Percentiles rank a stretch among this genome's conserved stretches.
Conservation (phyloP, 2,329 filamentous ascomycete species). For the Verruconis gallopava region DNA sequence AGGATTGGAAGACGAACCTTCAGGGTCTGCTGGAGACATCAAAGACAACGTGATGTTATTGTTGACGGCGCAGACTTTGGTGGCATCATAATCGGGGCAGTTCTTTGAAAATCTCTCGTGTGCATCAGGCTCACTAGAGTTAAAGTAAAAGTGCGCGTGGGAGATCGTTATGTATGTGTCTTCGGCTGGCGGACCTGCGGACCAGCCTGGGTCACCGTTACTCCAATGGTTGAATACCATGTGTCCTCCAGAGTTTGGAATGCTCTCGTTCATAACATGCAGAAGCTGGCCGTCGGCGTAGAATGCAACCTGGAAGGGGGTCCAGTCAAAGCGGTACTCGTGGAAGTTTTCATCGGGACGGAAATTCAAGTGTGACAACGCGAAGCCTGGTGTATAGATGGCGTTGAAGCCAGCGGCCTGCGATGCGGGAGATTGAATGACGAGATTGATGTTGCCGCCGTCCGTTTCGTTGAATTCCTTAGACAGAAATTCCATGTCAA, state of each 20-base stretch:
- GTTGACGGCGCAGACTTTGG: slow-evolving; percentile 1
- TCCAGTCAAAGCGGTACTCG: slow-evolving; percentile 70
- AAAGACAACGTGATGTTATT: background rate
- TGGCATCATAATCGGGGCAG: background rate
- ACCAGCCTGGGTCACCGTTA: slow-evolving; percentile 61
- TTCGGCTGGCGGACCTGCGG: slow-evolving; percentile 50
- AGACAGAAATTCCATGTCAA: slow-evolving; percentile 70
- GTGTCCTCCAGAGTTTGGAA: slow-evolving; percentile 50
- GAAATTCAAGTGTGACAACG: slow-evolving; percentile 48
- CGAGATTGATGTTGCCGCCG: slow-evolving; percentile 49
- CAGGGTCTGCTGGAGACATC: background rate
- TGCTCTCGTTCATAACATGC: slow-evolving; percentile 40
- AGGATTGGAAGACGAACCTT: background rate
- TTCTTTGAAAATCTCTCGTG: background rate
- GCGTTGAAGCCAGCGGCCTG: slow-evolving; percentile 49
- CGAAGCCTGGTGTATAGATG: slow-evolving; percentile 44
- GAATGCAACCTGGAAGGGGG: slow-evolving; percentile 49
- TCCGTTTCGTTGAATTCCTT: slow-evolving; percentile 48
- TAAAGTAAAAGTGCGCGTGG: slow-evolving; percentile 72
- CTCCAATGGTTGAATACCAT: slow-evolving; percentile 65
- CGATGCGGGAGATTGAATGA: slow-evolving; percentile 56
- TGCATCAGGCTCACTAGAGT: slow-evolving; percentile 35
- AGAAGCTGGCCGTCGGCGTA: slow-evolving; percentile 52
- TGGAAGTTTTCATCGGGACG: slow-evolving; percentile 53
- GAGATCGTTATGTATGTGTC: slow-evolving; percentile 52